phyloP scores from a whole-genome alignment of 1,284 basidiomycete species.

The Cutaneotrichosporon daszewskae region DNA sequence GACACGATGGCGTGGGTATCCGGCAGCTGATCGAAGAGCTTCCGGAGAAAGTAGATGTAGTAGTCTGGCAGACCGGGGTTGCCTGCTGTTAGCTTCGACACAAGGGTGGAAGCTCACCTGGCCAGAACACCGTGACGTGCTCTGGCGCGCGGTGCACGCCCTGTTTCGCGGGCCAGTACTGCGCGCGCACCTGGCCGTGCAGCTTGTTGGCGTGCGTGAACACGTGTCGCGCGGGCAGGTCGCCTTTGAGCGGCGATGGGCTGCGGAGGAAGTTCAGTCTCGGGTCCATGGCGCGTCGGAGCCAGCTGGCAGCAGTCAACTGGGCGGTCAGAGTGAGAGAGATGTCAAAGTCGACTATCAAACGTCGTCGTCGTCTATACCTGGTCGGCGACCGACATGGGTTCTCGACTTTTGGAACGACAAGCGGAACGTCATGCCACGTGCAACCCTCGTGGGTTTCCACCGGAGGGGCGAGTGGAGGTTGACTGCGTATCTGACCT shows the following conservation, averaged over 20 bases:
- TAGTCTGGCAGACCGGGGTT: slow-evolving; percentile 47
- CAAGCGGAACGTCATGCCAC: background rate
- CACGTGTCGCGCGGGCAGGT: slow-evolving; percentile 1
- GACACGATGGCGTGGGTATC: slow-evolving; percentile 38
- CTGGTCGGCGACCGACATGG: no score
- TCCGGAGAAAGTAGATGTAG: slow-evolving; percentile 41
- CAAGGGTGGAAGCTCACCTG: slow-evolving; percentile 22
- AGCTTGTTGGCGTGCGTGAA: slow-evolving; percentile 5
- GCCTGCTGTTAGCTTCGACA: slow-evolving; percentile 22
- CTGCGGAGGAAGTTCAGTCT: slow-evolving; percentile 16
- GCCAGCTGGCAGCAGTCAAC: no score
- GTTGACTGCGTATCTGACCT: background rate
- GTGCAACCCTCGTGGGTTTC: no score
- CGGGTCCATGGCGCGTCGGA: slow-evolving; percentile 14
- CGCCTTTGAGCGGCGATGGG: background rate
- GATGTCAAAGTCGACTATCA: no score
- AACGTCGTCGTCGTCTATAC: no score
- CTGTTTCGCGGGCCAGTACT: slow-evolving; percentile 34
- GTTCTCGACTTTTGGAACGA: background rate
- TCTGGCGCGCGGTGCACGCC: slow-evolving; percentile 21
- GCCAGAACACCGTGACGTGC: slow-evolving; percentile 33
- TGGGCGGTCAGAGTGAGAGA: no score
- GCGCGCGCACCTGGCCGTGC: slow-evolving; percentile 15
- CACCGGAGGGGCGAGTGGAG: background rate
- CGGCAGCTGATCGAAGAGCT: slow-evolving; percentile 38